Percentiles rank a stretch among this genome's conserved stretches.
These are phyloP conservation scores for Pleurotus tuoliensis DNA, from an alignment of 768 basidiomycete species.

Conservation along the genomic window DNA sequence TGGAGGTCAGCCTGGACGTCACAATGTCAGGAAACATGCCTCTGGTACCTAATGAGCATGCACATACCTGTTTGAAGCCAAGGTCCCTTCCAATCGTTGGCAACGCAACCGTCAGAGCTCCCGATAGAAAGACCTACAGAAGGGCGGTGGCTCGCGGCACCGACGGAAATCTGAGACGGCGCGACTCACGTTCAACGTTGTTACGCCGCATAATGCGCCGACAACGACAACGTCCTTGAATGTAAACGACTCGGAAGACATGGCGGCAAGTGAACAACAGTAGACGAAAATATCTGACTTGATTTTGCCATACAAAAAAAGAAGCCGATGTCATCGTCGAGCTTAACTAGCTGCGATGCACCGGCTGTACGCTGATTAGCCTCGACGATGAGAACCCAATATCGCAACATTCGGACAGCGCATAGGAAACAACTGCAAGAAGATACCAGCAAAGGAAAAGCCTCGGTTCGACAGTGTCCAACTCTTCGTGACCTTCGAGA, in stretches of 20 bases:
- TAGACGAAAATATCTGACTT: no score
- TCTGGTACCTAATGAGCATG: neutral
- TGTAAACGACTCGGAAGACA: neutral
- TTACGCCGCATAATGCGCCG: conserved; percentile 20
- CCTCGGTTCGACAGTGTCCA: no score
- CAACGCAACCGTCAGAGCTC: conserved; percentile 21
- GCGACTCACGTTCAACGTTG: conserved; percentile 18
- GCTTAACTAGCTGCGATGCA: no score
- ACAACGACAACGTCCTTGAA: conserved; percentile 16
- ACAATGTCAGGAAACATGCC: neutral
- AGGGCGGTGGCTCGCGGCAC: neutral
- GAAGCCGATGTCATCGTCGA: no score
- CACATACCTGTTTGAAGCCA: conserved; percentile 14
- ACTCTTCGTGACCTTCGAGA: no score
- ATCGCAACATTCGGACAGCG: no score
- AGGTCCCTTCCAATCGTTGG: conserved; percentile 23
- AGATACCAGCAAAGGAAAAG: no score
- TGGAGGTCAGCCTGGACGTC: conserved; percentile 12
- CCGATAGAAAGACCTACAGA: conserved; percentile 19
- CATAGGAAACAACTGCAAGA: no score
- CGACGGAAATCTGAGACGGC: neutral
- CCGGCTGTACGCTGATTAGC: no score
- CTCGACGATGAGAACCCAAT: no score
- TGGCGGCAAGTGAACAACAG: no score
- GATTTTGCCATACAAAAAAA: no score